Conservation (phyloP, 176 grass and related monocot species). For the Bromus sterilis region DNA sequence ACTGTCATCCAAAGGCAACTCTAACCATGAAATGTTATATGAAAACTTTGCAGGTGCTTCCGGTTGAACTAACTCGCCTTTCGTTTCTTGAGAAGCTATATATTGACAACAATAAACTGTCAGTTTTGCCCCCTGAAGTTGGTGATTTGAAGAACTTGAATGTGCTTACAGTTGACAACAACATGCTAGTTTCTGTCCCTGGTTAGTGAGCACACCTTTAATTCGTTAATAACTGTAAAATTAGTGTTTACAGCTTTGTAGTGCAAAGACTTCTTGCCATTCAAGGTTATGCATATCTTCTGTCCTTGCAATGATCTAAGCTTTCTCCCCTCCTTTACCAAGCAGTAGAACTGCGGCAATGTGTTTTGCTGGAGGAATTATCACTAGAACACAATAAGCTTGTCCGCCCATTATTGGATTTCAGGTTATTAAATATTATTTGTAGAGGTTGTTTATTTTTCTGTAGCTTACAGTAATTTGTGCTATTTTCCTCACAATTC, state of each 20-base stretch:
- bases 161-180: slow-evolving; percentile 78
- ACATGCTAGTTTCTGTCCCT: slow-evolving; percentile 92
- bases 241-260: not conserved
- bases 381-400: slow-evolving; percentile 95
- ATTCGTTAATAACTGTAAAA: not conserved
- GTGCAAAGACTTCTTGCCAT: not conserved
- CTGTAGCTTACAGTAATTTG: not conserved
- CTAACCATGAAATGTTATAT: slow-evolving; percentile 25
- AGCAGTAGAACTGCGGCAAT: slow-evolving; percentile 86
- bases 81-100: slow-evolving; percentile 86
- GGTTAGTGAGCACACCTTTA: slow-evolving; percentile 43
- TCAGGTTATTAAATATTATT: slow-evolving; percentile 73
- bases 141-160: slow-evolving; percentile 82
- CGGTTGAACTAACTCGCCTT: slow-evolving; percentile 78
- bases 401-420: slow-evolving; percentile 91
- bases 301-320: not conserved
- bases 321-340: slow-evolving; percentile 1
- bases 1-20: not conserved
- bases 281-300: slow-evolving; percentile 16
- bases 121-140: slow-evolving; percentile 87
- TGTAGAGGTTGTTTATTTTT: slow-evolving; percentile 17
- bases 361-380: slow-evolving; percentile 84
- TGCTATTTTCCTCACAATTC: slow-evolving; percentile 35
- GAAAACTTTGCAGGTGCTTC: slow-evolving; percentile 65
- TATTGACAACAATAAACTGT: slow-evolving; percentile 87